Conservation (phyloP, 2,329 filamentous ascomycete genomes). For the Aspergillus pseudoterreus region DNA sequence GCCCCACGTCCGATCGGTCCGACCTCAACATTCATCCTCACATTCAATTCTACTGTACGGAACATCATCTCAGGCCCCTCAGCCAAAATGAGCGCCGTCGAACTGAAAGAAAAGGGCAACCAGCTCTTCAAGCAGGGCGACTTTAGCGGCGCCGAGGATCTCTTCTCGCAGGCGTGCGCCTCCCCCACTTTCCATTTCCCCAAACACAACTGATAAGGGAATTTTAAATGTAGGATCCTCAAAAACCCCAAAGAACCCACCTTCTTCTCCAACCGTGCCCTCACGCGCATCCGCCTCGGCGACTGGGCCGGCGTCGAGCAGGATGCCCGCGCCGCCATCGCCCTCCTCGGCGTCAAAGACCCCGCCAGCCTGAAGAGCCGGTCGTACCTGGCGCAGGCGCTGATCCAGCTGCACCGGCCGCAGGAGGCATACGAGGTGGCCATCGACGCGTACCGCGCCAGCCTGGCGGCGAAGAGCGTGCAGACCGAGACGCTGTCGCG, state of each 20-base stretch:
- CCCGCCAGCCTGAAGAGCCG: conserved; percentile 72
- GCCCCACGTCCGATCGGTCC: neutral
- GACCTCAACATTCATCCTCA: too few relatives aligned
- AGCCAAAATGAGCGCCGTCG: conserved; percentile 28
- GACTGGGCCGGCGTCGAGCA: conserved; percentile 71
- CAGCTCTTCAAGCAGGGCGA: conserved; percentile 44
- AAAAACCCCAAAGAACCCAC: conserved; percentile 72
- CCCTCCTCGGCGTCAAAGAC: conserved; percentile 51
- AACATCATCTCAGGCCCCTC: conserved; percentile 13
- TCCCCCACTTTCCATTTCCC: too few relatives aligned
- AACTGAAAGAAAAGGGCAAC: conserved; percentile 44
- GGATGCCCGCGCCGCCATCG: conserved; percentile 73
- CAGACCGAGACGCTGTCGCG: conserved; percentile 68
- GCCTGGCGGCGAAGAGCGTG: conserved; percentile 59
- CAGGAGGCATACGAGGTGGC: conserved; percentile 70
- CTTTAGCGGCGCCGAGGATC: conserved; percentile 44
- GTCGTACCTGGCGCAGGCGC: conserved; percentile 79
- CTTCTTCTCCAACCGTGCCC: conserved; percentile 85
- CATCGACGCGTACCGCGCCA: conserved; percentile 68
- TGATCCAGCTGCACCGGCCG: conserved; percentile 68
- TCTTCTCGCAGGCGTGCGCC: conserved; percentile 39
- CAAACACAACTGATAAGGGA: too few relatives aligned
- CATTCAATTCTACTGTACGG: neutral
- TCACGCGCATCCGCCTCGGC: conserved; percentile 71
- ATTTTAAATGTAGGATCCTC: conserved; percentile 57